Evolutionary conservation across 2,329 filamentous ascomycete species (phyloP).

Genomic region (Aspergillus quadricinctus): DNA sequence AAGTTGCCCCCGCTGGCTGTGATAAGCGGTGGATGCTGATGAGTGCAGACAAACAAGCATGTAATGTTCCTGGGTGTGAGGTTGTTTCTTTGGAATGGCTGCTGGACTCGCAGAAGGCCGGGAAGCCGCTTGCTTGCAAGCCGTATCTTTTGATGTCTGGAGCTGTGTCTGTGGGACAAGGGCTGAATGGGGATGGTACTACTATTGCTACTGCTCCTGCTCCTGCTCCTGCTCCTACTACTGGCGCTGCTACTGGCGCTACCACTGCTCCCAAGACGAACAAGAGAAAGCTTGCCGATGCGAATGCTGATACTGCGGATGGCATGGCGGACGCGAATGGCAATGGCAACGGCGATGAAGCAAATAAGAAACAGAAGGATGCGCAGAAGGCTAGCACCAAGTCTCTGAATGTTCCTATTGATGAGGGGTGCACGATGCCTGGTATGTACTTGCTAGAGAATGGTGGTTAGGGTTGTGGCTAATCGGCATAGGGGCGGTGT

Average conservation of each 20-base stretch:
- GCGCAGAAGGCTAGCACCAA: constrained; percentile 43
- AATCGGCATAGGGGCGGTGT: constrained; percentile 44
- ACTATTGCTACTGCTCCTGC: background rate
- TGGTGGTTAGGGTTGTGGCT: background rate
- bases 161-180: constrained; percentile 7
- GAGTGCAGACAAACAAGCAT: constrained; percentile 41
- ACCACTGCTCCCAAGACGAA: constrained; percentile 21
- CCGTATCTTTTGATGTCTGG: constrained; percentile 29
- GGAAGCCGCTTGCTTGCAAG: constrained; percentile 38
- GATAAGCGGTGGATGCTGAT: constrained; percentile 51
- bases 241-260: background rate
- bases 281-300: constrained; percentile 27
- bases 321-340: constrained; percentile 13
- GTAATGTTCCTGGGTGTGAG: constrained; percentile 44
- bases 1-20: constrained; percentile 37
- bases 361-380: constrained; percentile 40
- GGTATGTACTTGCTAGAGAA: background rate
- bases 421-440: constrained; percentile 32
- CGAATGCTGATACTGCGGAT: constrained; percentile 18
- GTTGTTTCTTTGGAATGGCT: constrained; percentile 62
- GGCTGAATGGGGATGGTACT: background rate
- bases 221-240: background rate
- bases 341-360: constrained; percentile 4
- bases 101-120: constrained; percentile 48
- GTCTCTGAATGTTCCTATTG: constrained; percentile 43